Conservation (phyloP, 1,139 yeast species). For the Geotrichum histeridarum region DNA sequence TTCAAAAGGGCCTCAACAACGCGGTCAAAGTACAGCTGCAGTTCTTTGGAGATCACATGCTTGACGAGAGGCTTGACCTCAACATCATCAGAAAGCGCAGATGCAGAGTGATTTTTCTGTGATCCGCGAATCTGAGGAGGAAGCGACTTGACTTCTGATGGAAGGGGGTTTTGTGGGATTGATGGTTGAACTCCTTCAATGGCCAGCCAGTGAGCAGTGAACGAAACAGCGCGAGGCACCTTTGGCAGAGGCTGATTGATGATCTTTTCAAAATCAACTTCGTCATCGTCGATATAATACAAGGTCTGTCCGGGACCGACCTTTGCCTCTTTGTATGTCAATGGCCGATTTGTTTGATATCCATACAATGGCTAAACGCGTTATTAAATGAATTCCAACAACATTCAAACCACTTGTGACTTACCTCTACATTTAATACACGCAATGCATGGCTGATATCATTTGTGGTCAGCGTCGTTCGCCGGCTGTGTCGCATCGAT, state of each 20-base stretch:
- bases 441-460: slow-evolving; percentile 80
- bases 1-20: slow-evolving; percentile 70
- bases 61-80: slow-evolving; percentile 93
- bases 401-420: slow-evolving; percentile 39
- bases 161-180: slow-evolving; percentile 91
- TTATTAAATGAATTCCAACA: slow-evolving; percentile 14
- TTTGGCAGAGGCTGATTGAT: slow-evolving; percentile 93
- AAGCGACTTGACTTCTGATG: slow-evolving; percentile 44
- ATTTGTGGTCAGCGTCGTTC: slow-evolving; percentile 72
- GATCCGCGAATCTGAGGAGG: slow-evolving; percentile 44
- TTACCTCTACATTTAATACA: slow-evolving; percentile 70
- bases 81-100: slow-evolving; percentile 46
- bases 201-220: slow-evolving; percentile 97
- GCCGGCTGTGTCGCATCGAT: slow-evolving; percentile 90
- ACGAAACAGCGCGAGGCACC: slow-evolving; percentile 87
- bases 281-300: slow-evolving; percentile 86
- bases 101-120: slow-evolving; percentile 34
- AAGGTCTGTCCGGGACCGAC: slow-evolving; percentile 93
- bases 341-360: slow-evolving; percentile 47
- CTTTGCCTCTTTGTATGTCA: slow-evolving; percentile 72
- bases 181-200: slow-evolving; percentile 98
- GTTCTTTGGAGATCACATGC: slow-evolving; percentile 89
- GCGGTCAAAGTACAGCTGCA: slow-evolving; percentile 88
- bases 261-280: slow-evolving; percentile 87
- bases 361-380: slow-evolving; percentile 41